These are phyloP conservation scores for Capronia coronata DNA, from an alignment of 2,329 filamentous ascomycete species.

Conservation along the genomic window DNA sequence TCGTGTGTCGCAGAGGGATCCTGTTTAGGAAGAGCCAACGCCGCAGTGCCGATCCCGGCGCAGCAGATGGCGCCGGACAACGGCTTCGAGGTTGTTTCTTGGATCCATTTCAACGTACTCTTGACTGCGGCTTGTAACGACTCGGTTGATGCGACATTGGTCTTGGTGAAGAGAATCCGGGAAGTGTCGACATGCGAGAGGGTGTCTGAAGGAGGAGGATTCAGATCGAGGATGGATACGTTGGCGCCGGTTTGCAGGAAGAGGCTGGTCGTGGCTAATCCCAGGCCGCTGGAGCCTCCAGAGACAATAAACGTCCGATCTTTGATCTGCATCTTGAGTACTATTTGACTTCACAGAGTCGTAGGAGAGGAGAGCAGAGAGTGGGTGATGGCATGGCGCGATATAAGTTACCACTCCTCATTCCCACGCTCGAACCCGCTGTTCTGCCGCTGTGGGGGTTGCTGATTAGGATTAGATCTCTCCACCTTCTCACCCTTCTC, in stretches of 20 bases:
- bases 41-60: constrained; percentile 27
- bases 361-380: background rate
- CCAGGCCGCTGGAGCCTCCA: constrained; percentile 26
- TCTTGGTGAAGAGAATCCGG: constrained; percentile 29
- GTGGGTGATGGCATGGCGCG: background rate
- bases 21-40: constrained; percentile 24
- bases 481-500: too few species aligned
- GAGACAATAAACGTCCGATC: constrained; percentile 26
- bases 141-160: constrained; percentile 29
- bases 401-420: too few species aligned
- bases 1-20: constrained; percentile 17
- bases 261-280: constrained; percentile 25
- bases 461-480: too few species aligned
- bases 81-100: constrained; percentile 20
- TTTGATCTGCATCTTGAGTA: constrained; percentile 24
- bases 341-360: background rate
- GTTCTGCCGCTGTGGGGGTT: too few species aligned
- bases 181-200: constrained; percentile 13
- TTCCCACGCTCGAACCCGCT: too few species aligned
- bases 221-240: constrained; percentile 29
- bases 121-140: constrained; percentile 25
- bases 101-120: constrained; percentile 25
- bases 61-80: constrained; percentile 26
- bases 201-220: constrained; percentile 22
- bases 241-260: constrained; percentile 26